A percentile compares a stretch with the other conserved stretches of the same genome.
Conservation (phyloP, 805 yeast genomes). For the Metschnikowia colocasiae region DNA sequence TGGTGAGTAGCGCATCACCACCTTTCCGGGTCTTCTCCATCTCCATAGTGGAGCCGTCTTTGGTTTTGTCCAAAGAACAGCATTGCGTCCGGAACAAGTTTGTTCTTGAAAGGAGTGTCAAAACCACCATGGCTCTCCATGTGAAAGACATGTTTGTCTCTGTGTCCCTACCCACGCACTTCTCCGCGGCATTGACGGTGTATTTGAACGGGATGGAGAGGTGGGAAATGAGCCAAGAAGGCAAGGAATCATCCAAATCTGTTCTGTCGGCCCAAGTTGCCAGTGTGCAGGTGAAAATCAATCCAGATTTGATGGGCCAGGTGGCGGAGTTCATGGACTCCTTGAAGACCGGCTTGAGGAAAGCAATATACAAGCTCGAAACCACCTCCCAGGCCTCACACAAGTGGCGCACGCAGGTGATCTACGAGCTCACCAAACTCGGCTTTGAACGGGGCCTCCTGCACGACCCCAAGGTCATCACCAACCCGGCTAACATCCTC, state of each 20-base stretch:
- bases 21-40: constrained; percentile 26
- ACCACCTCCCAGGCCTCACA: constrained; percentile 14
- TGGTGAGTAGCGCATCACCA: constrained; percentile 28
- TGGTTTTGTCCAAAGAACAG: constrained; percentile 26
- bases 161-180: constrained; percentile 22
- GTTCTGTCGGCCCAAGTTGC: not conserved
- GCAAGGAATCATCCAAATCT: not conserved
- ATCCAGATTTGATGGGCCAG: constrained; percentile 23
- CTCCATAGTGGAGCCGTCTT: constrained; percentile 32
- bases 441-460: constrained; percentile 46
- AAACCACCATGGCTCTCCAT: constrained; percentile 29
- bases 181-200: constrained; percentile 10
- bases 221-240: constrained; percentile 26
- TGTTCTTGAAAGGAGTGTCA: constrained; percentile 11
- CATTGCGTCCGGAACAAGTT: constrained; percentile 10
- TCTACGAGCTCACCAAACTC: constrained; percentile 40
- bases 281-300: constrained; percentile 9
- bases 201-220: constrained; percentile 32
- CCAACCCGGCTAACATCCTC: constrained; percentile 81
- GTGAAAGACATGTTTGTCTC: constrained; percentile 24
- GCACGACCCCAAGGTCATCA: constrained; percentile 85
- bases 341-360: constrained; percentile 13
- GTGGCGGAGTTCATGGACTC: constrained; percentile 17
- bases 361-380: constrained; percentile 19
- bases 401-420: constrained; percentile 32